Conservation (phyloP, 108 stramenopile species). For the Conticribra guillardii region DNA sequence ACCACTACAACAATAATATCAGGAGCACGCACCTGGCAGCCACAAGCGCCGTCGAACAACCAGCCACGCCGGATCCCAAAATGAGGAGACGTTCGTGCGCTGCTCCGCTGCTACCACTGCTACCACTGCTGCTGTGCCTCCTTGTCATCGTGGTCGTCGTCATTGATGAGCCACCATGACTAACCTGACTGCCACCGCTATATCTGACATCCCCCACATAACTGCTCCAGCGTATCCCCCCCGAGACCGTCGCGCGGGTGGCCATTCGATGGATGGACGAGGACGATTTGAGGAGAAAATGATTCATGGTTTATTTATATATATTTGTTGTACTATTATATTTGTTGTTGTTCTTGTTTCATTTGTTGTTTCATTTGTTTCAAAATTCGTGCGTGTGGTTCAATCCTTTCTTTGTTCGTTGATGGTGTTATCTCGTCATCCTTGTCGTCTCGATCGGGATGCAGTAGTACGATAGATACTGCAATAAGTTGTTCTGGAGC, state of each 20-base stretch:
- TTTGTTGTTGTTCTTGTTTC: too few species aligned
- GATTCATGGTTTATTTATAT: too few species aligned
- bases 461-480: too few species aligned
- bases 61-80: conserved; percentile 85
- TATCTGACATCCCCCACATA: conserved; percentile 46
- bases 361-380: too few species aligned
- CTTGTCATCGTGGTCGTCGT: background rate
- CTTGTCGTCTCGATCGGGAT: too few species aligned
- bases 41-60: conserved; percentile 77
- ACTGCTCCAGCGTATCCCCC: conserved; percentile 39
- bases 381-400: too few species aligned
- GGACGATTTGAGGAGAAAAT: too few species aligned
- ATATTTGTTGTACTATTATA: too few species aligned
- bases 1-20: background rate
- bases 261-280: conserved; percentile 46
- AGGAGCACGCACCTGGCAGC: conserved; percentile 45
- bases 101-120: background rate
- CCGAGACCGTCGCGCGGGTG: conserved; percentile 7
- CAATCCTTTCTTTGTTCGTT: too few species aligned
- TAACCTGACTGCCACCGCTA: background rate
- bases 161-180: background rate
- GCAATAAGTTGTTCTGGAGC: too few species aligned
- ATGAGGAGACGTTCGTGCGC: conserved; percentile 68
- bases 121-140: background rate
- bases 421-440: too few species aligned